Percentiles rank a stretch among this genome's conserved stretches.
Conservation (phyloP, 2,329 filamentous ascomycete species). For the Capronia americana region DNA sequence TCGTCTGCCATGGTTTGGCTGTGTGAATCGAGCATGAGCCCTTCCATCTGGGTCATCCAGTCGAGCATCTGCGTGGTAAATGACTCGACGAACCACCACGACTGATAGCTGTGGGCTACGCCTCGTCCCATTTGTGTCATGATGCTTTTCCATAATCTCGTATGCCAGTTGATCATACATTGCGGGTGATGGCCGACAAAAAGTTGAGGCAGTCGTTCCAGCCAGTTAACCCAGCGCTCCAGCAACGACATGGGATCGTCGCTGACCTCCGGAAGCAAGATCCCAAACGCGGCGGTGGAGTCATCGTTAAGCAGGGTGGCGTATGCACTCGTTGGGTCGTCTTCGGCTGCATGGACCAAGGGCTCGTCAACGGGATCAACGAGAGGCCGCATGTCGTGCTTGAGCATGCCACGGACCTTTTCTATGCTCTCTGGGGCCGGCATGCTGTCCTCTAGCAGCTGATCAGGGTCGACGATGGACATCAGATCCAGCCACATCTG, state of each 20-base stretch:
- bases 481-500: constrained; percentile 97
- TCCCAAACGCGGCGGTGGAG: constrained; percentile 18
- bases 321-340: constrained; percentile 44
- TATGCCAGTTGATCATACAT: constrained; percentile 54
- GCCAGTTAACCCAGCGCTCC: constrained; percentile 55
- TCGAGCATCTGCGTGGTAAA: constrained; percentile 39
- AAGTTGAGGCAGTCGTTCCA: constrained; percentile 48
- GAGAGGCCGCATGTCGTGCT: constrained; percentile 52
- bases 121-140: constrained; percentile 53
- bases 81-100: constrained; percentile 50
- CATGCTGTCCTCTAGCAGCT: constrained; percentile 63
- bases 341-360: constrained; percentile 42
- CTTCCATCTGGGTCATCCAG: constrained; percentile 41
- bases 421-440: constrained; percentile 60
- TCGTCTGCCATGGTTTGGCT: constrained; percentile 36
- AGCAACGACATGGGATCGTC: constrained; percentile 32
- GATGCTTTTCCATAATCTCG: constrained; percentile 52
- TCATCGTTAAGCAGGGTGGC: constrained; percentile 35
- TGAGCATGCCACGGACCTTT: constrained; percentile 45
- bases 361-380: constrained; percentile 48
- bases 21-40: constrained; percentile 35
- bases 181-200: constrained; percentile 52
- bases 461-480: constrained; percentile 63
- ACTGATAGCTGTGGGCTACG: constrained; percentile 55
- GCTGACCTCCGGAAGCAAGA: constrained; percentile 21